These are phyloP conservation scores for Solanum piurae DNA, from an alignment of 257 asterid species.

Conservation along the genomic window DNA sequence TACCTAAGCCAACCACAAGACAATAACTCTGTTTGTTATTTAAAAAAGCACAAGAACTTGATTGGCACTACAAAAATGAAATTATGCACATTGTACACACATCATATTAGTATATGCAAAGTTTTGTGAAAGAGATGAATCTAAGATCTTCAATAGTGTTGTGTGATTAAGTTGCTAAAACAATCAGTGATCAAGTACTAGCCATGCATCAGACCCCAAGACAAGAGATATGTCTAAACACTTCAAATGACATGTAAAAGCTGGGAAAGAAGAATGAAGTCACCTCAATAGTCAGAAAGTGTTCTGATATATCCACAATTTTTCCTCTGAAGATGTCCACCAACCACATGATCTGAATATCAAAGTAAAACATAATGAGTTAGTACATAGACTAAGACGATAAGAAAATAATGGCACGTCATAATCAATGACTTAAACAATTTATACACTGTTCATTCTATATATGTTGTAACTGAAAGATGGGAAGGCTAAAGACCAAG, in stretches of 20 bases:
- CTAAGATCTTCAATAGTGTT: not conserved
- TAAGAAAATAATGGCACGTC: not conserved
- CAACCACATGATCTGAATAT: conserved; percentile 68
- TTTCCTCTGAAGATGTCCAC: conserved; percentile 71
- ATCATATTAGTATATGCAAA: not conserved
- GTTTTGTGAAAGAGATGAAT: not conserved
- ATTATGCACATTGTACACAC: not conserved
- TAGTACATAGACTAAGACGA: not conserved
- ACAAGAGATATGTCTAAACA: not conserved
- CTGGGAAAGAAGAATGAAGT: conserved; percentile 2
- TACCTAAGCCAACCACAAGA: conserved; percentile 38
- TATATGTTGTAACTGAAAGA: not conserved
- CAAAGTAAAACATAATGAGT: conserved; percentile 6
- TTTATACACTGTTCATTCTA: not conserved
- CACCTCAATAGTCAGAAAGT: conserved; percentile 72
- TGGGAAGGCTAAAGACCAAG: not conserved
- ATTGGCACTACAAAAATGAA: not conserved
- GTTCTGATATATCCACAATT: conserved; percentile 70
- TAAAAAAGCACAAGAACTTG: not conserved
- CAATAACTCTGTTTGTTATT: not conserved
- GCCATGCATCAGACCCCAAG: not conserved
- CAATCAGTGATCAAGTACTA: not conserved
- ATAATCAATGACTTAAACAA: not conserved
- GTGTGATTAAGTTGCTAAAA: not conserved
- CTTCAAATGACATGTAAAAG: conserved; percentile 7